Evolutionary conservation across 2,329 filamentous ascomycete species (phyloP), one percentile per base, ranked within the genome.

Genomic region (Fusarium transvaalense): DNA sequence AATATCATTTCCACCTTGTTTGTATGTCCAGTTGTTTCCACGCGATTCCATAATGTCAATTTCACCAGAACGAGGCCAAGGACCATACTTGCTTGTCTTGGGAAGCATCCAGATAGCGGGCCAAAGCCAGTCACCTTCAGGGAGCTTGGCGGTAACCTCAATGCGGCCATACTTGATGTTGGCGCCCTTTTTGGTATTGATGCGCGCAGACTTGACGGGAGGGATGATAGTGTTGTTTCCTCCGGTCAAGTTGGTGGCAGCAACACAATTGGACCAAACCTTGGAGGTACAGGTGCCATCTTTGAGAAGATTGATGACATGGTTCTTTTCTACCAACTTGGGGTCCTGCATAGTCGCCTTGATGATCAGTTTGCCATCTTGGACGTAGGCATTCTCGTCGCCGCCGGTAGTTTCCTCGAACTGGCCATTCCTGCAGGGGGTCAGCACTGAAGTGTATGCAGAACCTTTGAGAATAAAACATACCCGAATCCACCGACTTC

Each of bases 71-170:
- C 83, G 80, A 2, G 93, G 93, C 93, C 93, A 97, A 2, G 84
- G 74, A 2, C 93, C 93, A 76, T 96, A 97, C 1, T 82, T 89
- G 55, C 89, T 84, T 42, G 90, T 83, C 46, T 88, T 88, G 2
- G 93, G 93, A 82, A 96, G 83, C 91, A 97, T 92, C 91, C 92
- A 94, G 74, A 97, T 95, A n/a, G 92, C 92, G 3, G 93, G 93
- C 93, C 93, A 96, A 13, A 97, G 85, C 93, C 93, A 96, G 80
- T 96, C 92, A 55, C 93, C 93, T 47, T 83, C 78, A 6, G 93
- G 92, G 29, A 96, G 81, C 79, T 90, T 90, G 27, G 93, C 93
- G 2, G 86, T 89, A 7, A 97, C 92, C 76, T 97, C 92, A 53
- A 97, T 86, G 42, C 92, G 91, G 47, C 93, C 93, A 76, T 92